Conservation (phyloP, 192 early-diverging fungal genomes). For the Rhizoclosmatium sp. region DNA sequence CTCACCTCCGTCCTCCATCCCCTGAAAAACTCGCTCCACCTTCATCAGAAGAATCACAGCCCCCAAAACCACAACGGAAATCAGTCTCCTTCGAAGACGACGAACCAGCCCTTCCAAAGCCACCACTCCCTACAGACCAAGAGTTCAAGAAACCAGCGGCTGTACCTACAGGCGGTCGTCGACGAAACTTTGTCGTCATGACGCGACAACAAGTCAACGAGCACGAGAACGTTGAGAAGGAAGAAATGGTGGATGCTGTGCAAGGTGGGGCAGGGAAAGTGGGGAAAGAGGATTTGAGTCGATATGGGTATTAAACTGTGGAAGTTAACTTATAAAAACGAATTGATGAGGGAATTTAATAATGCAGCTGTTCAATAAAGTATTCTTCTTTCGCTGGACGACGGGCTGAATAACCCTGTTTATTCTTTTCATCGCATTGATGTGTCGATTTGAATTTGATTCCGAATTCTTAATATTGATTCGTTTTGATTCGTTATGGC, state of each 20-base stretch:
- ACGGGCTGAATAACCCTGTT: too few relatives aligned
- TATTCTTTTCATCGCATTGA: too few relatives aligned
- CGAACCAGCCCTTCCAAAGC: neutral
- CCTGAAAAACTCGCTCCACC: neutral
- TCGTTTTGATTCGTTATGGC: too few relatives aligned
- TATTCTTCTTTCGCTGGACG: too few relatives aligned
- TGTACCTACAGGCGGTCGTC: slow-evolving; percentile 3
- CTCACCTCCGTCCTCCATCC: neutral
- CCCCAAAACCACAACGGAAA: neutral
- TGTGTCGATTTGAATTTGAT: too few relatives aligned
- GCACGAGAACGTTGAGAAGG: slow-evolving; percentile 43
- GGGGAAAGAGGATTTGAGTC: slow-evolving; percentile 18
- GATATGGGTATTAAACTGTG: slow-evolving; percentile 44
- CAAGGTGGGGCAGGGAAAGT: slow-evolving; percentile 24
- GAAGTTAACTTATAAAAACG: neutral
- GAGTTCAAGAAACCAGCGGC: neutral
- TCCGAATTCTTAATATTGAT: too few relatives aligned
- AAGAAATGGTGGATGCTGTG: slow-evolving; percentile 48
- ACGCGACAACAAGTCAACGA: slow-evolving; percentile 28
- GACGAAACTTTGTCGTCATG: slow-evolving; percentile 33
- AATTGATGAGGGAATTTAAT: neutral
- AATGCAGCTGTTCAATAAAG: too few relatives aligned
- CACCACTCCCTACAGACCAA: neutral
- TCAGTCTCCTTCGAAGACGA: neutral
- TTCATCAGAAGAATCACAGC: neutral